These are phyloP conservation scores for Hemisphaericaspora xylanilytica DNA, from an alignment of 1,139 yeast genomes.

Conservation along the genomic window DNA sequence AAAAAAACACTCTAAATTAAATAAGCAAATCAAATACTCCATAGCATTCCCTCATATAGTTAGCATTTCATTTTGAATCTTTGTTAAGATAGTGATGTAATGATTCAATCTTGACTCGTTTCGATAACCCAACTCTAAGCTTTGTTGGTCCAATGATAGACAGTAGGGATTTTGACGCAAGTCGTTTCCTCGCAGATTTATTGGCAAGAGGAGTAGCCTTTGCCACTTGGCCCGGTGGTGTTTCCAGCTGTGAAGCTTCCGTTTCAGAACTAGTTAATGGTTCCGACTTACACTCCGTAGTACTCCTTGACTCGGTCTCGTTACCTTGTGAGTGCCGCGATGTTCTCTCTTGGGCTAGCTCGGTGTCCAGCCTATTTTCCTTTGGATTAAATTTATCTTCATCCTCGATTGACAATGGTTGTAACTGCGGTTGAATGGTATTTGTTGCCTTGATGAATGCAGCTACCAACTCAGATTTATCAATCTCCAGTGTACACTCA, in stretches of 20 bases:
- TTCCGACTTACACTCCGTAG: neutral
- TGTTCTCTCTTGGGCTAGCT: no score
- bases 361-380: no score
- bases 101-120: conserved; percentile 27
- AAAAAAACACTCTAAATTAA: no score
- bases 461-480: neutral
- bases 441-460: neutral
- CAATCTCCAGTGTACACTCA: no score
- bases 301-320: no score
- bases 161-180: conserved; percentile 14
- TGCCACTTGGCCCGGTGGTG: neutral
- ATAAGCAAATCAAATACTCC: neutral
- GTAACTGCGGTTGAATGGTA: neutral
- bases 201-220: neutral
- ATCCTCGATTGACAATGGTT: neutral
- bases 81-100: conserved; percentile 25
- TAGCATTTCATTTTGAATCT: conserved; percentile 2
- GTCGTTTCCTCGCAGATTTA: conserved; percentile 7
- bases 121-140: conserved; percentile 34
- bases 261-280: neutral
- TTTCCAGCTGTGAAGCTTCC: neutral
- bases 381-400: neutral
- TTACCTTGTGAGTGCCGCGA: no score
- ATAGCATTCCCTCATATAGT: no score
- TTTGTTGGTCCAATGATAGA: conserved; percentile 12